Conservation (phyloP, 1,139 yeast species). For the Diutina ranongensis region DNA sequence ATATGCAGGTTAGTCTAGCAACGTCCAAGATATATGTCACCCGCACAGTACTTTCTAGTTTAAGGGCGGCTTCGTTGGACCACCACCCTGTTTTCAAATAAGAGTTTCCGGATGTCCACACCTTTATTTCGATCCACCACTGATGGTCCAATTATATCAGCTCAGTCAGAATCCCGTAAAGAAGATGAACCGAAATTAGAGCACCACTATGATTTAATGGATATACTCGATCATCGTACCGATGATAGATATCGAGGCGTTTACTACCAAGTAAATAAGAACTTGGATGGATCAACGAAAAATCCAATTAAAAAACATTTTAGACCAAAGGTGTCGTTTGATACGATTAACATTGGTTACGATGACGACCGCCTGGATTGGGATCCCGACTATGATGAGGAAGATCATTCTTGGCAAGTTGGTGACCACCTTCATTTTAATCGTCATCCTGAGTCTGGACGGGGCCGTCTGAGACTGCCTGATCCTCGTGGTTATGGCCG, state of each 20-base stretch:
- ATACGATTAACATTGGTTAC: constrained; percentile 28
- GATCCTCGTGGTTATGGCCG: constrained; percentile 8
- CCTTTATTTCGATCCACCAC: not conserved
- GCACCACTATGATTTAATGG: not conserved
- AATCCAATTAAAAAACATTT: not conserved
- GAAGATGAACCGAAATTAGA: not conserved
- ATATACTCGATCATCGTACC: constrained; percentile 1
- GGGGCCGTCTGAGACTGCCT: constrained; percentile 4
- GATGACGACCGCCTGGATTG: constrained; percentile 12
- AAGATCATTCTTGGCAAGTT: not conserved
- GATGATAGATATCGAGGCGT: not conserved
- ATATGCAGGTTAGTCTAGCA: no score
- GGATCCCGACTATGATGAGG: not conserved
- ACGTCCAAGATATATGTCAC: no score
- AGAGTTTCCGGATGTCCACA: not conserved
- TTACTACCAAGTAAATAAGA: not conserved
- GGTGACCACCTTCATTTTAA: not conserved
- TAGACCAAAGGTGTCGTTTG: constrained; percentile 15
- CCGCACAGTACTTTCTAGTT: no score
- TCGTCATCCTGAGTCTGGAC: not conserved
- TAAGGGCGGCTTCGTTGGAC: no score
- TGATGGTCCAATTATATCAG: constrained; percentile 1
- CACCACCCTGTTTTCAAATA: no score
- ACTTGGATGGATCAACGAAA: not conserved
- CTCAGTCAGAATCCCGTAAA: no score